phyloP scores from a whole-genome alignment of 139 green algal species.

The Penium margaritaceum region DNA sequence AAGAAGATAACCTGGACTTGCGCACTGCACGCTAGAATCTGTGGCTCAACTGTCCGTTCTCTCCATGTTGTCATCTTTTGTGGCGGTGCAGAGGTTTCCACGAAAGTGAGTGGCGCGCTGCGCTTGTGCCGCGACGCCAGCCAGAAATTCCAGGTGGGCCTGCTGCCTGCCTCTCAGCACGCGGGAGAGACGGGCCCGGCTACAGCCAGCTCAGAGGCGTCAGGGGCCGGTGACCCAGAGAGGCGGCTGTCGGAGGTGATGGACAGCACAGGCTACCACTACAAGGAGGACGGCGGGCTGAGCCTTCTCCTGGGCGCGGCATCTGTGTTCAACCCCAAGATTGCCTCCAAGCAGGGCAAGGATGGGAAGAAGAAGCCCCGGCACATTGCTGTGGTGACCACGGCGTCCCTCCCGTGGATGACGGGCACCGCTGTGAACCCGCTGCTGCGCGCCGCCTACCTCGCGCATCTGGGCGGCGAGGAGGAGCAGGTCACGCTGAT shows the following conservation, averaged over 20 bases:
- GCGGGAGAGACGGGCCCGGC: not conserved
- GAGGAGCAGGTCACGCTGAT: constrained; percentile 64
- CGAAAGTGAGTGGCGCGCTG: constrained; percentile 11
- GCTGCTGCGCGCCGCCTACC: constrained; percentile 89
- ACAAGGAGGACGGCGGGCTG: not conserved
- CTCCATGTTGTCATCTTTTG: not conserved
- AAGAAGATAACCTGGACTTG: not conserved
- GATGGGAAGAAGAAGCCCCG: constrained; percentile 4
- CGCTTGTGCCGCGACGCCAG: not conserved
- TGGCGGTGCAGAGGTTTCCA: constrained; percentile 17
- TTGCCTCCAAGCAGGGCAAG: not conserved
- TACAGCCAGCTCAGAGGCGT: not conserved
- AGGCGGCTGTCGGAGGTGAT: not conserved
- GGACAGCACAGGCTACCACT: not conserved
- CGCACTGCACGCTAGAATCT: not conserved
- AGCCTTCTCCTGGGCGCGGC: no score
- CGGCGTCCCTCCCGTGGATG: constrained; percentile 93
- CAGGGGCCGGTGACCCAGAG: not conserved
- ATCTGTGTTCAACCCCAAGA: no score
- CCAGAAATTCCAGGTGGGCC: no score
- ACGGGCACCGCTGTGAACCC: constrained; percentile 96
- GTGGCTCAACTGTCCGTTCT: not conserved
- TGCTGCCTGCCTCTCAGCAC: not conserved
- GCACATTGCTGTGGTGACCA: constrained; percentile 92
- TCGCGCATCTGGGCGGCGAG: constrained; percentile 60